A percentile compares a stretch with the other conserved stretches of the same genome.
Evolutionary conservation across 352 stramenopile genomes (phyloP).

Genomic region (Pythium brachiatum): DNA sequence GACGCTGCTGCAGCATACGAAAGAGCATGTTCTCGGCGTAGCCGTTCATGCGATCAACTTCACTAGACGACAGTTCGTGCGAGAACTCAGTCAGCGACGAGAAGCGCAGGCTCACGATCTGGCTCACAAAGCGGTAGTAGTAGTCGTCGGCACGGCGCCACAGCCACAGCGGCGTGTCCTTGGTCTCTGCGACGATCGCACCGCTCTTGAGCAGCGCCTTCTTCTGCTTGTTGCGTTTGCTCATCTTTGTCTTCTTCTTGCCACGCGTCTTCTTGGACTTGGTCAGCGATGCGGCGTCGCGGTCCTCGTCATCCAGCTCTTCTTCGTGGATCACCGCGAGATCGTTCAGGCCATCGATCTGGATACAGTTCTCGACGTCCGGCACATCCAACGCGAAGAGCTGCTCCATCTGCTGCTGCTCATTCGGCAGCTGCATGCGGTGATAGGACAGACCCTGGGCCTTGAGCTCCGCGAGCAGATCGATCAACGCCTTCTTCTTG

Average conservation of each 20-base stretch:
- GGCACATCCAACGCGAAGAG: slow-evolving; percentile 83
- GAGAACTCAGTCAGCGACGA: slow-evolving; percentile 79
- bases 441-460: slow-evolving; percentile 81
- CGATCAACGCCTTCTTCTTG: slow-evolving; percentile 97
- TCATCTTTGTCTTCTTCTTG: slow-evolving; percentile 29
- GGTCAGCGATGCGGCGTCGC: slow-evolving; percentile 6
- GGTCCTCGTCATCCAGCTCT: slow-evolving; percentile 8
- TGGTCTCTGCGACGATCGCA: slow-evolving; percentile 12
- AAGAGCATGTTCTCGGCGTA: slow-evolving; percentile 90
- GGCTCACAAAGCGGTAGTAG: slow-evolving; percentile 87
- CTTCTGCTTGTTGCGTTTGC: slow-evolving; percentile 25
- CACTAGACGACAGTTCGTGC: slow-evolving; percentile 75
- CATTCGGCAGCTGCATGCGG: slow-evolving; percentile 60
- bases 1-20: slow-evolving; percentile 86
- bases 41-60: slow-evolving; percentile 86
- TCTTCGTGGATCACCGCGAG: slow-evolving; percentile 36
- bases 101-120: slow-evolving; percentile 78
- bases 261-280: slow-evolving; percentile 14
- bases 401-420: slow-evolving; percentile 80
- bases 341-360: slow-evolving; percentile 59
- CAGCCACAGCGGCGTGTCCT: slow-evolving; percentile 72
- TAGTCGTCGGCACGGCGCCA: slow-evolving; percentile 86
- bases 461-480: slow-evolving; percentile 91
- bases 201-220: slow-evolving; percentile 3
- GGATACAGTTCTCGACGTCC: slow-evolving; percentile 79